A percentile compares a stretch with the other conserved stretches of the same genome.
Evolutionary conservation across 768 basidiomycete species (phyloP).

Genomic region (Suillus alpinus): DNA sequence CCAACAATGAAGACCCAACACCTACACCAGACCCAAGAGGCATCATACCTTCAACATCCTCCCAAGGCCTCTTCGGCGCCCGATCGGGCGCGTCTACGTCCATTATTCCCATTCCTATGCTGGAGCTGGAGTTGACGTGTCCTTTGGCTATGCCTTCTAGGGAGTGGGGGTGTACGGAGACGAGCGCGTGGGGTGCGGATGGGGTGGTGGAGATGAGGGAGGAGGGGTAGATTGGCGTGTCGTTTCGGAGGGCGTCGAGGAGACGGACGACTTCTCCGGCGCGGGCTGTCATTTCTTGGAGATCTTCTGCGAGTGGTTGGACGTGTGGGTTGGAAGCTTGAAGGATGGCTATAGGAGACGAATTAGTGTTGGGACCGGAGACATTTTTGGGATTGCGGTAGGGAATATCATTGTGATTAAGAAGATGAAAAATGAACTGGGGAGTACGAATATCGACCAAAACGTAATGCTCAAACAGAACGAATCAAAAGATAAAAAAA

Average conservation of each 20-base stretch:
- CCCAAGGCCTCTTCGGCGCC: slow-evolving; percentile 78
- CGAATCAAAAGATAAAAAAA: slow-evolving; percentile 2
- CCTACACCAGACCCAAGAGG: slow-evolving; percentile 12
- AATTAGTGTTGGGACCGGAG: background rate
- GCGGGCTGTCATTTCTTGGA: slow-evolving; percentile 67
- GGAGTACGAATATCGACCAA: too few relatives aligned
- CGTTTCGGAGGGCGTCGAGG: slow-evolving; percentile 41
- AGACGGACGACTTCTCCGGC: slow-evolving; percentile 68
- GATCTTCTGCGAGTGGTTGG: slow-evolving; percentile 54
- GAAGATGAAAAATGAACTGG: too few relatives aligned
- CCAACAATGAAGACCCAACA: background rate
- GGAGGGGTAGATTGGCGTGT: slow-evolving; percentile 11
- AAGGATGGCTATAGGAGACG: background rate
- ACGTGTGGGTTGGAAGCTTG: slow-evolving; percentile 46
- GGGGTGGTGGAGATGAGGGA: slow-evolving; percentile 18
- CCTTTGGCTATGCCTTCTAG: background rate
- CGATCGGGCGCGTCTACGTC: slow-evolving; percentile 44
- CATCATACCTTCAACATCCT: slow-evolving; percentile 44
- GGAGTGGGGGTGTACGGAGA: slow-evolving; percentile 11
- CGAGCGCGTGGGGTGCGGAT: slow-evolving; percentile 1
- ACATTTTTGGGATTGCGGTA: background rate
- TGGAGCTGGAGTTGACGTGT: background rate
- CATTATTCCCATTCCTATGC: slow-evolving; percentile 11
- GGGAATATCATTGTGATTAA: background rate
- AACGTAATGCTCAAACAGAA: background rate